phyloP scores from a whole-genome alignment of 73 alveolate genomes.

The Paramecium primaurelia region DNA sequence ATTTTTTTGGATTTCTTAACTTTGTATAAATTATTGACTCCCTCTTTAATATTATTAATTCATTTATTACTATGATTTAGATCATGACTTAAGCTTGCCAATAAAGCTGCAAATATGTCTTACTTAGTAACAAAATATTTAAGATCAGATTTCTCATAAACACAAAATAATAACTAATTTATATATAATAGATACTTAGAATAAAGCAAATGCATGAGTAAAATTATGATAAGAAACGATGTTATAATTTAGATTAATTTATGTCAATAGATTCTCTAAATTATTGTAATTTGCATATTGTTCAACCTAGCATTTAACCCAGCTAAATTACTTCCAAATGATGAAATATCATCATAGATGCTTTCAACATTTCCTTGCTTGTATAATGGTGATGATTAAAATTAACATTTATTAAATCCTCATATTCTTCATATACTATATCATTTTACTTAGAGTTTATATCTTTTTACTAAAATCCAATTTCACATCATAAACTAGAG shows the following conservation, averaged over 20 bases:
- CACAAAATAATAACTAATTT: background rate
- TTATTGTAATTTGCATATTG: background rate
- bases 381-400: background rate
- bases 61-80: slow-evolving; percentile 42
- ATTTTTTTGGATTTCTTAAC: slow-evolving; percentile 18
- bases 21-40: slow-evolving; percentile 48
- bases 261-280: background rate
- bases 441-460: background rate
- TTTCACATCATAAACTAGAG: background rate
- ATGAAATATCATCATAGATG: background rate
- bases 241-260: background rate
- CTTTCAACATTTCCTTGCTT: background rate
- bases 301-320: background rate
- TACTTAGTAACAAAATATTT: background rate
- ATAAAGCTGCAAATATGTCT: slow-evolving; percentile 10
- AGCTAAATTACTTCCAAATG: background rate
- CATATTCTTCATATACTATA: background rate
- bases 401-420: background rate
- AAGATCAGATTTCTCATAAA: slow-evolving; percentile 34
- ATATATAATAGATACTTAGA: background rate
- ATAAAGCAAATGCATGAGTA: slow-evolving; percentile 54
- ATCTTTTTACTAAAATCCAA: background rate
- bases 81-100: slow-evolving; percentile 42
- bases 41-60: background rate
- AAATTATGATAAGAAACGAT: slow-evolving; percentile 50